phyloP scores from a whole-genome alignment of 441 rosid genomes.

The Aquilaria agallochum region DNA sequence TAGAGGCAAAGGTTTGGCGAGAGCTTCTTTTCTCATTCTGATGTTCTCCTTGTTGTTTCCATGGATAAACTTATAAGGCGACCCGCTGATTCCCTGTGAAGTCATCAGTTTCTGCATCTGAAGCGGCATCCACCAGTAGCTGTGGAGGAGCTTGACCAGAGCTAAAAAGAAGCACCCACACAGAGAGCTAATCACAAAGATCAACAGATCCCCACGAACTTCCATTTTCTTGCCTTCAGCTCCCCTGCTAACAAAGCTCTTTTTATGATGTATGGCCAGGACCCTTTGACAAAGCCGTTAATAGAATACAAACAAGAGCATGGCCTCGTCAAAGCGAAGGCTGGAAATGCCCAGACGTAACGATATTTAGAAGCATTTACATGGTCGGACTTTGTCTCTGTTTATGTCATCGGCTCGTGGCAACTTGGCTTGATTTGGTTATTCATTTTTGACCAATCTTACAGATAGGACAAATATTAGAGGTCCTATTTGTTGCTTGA shows the following conservation, averaged over 20 bases:
- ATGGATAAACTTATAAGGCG: constrained; percentile 26
- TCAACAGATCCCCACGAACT: not conserved
- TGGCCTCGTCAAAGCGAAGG: too few relatives aligned
- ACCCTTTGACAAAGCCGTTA: too few relatives aligned
- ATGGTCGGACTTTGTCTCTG: too few relatives aligned
- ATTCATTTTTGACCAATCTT: too few relatives aligned
- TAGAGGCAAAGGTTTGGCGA: constrained; percentile 23
- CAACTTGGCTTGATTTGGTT: too few relatives aligned
- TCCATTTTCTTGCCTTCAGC: not conserved
- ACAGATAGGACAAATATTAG: too few relatives aligned
- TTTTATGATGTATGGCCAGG: not conserved
- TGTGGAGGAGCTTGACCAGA: constrained; percentile 20
- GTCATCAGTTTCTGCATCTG: constrained; percentile 20
- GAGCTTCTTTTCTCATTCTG: constrained; percentile 16
- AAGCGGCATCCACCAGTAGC: constrained; percentile 33
- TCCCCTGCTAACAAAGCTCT: not conserved
- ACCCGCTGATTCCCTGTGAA: constrained; percentile 35
- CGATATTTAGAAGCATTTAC: too few relatives aligned
- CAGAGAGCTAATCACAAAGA: constrained; percentile 2
- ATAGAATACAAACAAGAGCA: too few relatives aligned
- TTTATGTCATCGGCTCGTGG: too few relatives aligned
- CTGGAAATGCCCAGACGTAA: too few relatives aligned
- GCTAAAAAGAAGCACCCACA: constrained; percentile 12
- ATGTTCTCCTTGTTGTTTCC: constrained; percentile 30
- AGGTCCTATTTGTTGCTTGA: too few relatives aligned